Percentiles rank a stretch among this genome's conserved stretches.
These are phyloP conservation scores for Starmera caribaea DNA, from an alignment of 805 yeast species.

Conservation along the genomic window DNA sequence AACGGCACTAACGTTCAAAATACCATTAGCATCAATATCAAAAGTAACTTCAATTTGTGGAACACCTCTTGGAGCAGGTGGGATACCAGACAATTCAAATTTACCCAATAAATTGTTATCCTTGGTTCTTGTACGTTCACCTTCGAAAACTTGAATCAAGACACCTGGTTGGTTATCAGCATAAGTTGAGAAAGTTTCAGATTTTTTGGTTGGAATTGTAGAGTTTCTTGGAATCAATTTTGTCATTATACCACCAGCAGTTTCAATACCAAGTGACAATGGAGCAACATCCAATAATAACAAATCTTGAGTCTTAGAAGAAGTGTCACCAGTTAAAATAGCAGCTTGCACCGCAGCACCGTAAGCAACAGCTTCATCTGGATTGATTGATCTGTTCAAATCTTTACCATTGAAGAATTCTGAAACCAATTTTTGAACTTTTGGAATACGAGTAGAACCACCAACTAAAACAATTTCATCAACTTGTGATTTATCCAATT, in stretches of 20 bases:
- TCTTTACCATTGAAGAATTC: conserved; percentile 98
- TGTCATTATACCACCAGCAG: conserved; percentile 99
- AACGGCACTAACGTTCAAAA: conserved; percentile 91
- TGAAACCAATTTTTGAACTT: conserved; percentile 91
- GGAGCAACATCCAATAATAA: conserved; percentile 98
- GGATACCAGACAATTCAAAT: conserved; percentile 93
- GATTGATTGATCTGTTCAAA: conserved; percentile 96
- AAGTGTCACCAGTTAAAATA: conserved; percentile 92
- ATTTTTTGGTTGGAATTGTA: conserved; percentile 97
- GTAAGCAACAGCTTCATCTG: conserved; percentile 99
- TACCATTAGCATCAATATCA: conserved; percentile 96
- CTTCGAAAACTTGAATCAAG: conserved; percentile 95
- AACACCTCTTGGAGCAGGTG: conserved; percentile 99
- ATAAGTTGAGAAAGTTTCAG: conserved; percentile 95
- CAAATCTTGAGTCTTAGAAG: conserved; percentile 95
- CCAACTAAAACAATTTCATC: conserved; percentile 95
- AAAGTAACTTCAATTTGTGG: conserved; percentile 98
- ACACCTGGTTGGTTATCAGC: conserved; percentile 99
- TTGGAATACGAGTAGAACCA: conserved; percentile 99
- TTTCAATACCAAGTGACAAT: conserved; percentile 96
- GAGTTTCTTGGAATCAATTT: conserved; percentile 98
- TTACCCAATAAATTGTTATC: conserved; percentile 97
- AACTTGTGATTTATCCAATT: conserved; percentile 85
- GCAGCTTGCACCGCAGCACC: conserved; percentile 99
- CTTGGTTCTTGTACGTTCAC: conserved; percentile 95